A percentile compares a stretch with the other conserved stretches of the same genome.
Evolutionary conservation across 1,284 basidiomycete genomes (phyloP).

Genomic region (Peniophora sp.): DNA sequence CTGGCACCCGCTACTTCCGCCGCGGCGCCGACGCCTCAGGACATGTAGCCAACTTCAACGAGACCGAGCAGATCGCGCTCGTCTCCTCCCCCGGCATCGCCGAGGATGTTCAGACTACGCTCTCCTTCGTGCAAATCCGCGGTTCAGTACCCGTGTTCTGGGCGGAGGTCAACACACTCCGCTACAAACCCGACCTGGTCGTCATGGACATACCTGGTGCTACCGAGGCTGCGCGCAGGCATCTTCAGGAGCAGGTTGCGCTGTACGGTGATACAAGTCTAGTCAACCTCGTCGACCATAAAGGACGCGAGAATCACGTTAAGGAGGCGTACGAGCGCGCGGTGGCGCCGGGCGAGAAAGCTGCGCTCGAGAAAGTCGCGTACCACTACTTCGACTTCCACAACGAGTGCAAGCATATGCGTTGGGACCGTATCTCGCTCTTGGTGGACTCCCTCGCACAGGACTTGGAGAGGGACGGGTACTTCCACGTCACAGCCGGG

Average conservation of each 20-base stretch:
- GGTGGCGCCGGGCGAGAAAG: constrained; percentile 24
- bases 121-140: constrained; percentile 90
- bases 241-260: constrained; percentile 70
- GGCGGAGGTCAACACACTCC: constrained; percentile 94
- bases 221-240: constrained; percentile 66
- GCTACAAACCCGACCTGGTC: constrained; percentile 96
- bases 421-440: constrained; percentile 87
- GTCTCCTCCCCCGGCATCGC: constrained; percentile 49
- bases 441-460: constrained; percentile 76
- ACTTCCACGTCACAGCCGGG: constrained; percentile 59
- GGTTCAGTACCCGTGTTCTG: constrained; percentile 94
- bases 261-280: constrained; percentile 79
- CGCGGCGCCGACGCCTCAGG: constrained; percentile 86
- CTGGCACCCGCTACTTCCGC: constrained; percentile 96
- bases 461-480: constrained; percentile 69
- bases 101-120: constrained; percentile 49
- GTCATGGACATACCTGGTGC: constrained; percentile 90
- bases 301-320: constrained; percentile 90
- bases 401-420: constrained; percentile 91
- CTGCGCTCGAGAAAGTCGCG: constrained; percentile 58
- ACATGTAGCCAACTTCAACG: constrained; percentile 87
- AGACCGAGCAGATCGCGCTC: constrained; percentile 89
- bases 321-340: constrained; percentile 93
- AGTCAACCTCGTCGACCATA: constrained; percentile 94
- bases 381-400: constrained; percentile 99